phyloP scores from a whole-genome alignment of 192 early-diverging fungal species.

The Backusella luteola region DNA sequence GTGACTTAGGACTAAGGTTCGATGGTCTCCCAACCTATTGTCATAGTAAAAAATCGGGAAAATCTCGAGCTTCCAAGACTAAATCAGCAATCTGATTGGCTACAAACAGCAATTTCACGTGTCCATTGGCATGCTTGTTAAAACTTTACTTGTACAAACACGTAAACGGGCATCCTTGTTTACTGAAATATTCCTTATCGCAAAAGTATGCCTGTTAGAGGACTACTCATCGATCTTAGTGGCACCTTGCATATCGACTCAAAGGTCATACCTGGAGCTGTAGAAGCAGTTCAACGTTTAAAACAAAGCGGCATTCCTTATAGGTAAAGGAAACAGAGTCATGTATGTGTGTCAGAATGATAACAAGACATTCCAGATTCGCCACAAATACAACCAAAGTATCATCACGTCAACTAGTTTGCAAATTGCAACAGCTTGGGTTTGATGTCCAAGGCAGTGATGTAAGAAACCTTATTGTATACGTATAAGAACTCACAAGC shows the following conservation, averaged over 20 bases:
- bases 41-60: too few species aligned
- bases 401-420: conserved; percentile 52
- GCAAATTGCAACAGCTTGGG: conserved; percentile 61
- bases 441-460: conserved; percentile 62
- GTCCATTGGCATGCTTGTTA: neutral
- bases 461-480: conserved; percentile 30
- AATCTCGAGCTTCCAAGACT: too few species aligned
- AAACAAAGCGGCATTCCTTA: conserved; percentile 54
- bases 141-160: neutral
- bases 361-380: conserved; percentile 49
- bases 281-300: conserved; percentile 62
- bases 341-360: neutral
- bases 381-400: conserved; percentile 91
- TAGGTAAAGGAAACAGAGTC: conserved; percentile 10
- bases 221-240: conserved; percentile 74
- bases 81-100: too few species aligned
- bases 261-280: conserved; percentile 59
- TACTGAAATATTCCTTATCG: neutral
- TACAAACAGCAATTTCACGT: too few species aligned
- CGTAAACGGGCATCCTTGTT: neutral
- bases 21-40: too few species aligned
- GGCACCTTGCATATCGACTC: conserved; percentile 80
- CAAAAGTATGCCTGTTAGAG: conserved; percentile 31
- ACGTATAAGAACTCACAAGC: neutral
- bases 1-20: too few species aligned